Conservation (phyloP, 768 basidiomycete species). For the Amanita subjunquillea region DNA sequence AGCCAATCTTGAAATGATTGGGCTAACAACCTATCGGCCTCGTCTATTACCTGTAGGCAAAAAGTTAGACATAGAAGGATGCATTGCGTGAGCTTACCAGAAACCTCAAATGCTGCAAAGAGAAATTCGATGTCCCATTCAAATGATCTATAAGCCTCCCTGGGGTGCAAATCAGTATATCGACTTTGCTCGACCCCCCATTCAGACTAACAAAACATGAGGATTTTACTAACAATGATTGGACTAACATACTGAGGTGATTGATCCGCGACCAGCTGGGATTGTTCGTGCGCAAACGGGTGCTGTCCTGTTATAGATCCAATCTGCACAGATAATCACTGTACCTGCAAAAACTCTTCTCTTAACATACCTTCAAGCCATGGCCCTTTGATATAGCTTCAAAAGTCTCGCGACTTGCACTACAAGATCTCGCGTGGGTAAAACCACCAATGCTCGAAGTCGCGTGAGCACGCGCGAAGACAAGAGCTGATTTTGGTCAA, state of each 20-base stretch:
- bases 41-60: conserved; percentile 75
- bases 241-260: conserved; percentile 33
- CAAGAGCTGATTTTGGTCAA: conserved; percentile 42
- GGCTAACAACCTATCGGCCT: conserved; percentile 91
- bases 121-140: conserved; percentile 79
- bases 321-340: conserved; percentile 26
- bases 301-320: conserved; percentile 90
- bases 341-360: not conserved
- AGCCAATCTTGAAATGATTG: conserved; percentile 98
- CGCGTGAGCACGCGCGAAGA: conserved; percentile 69
- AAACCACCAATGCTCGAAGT: conserved; percentile 77
- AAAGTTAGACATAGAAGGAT: not conserved
- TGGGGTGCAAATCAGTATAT: conserved; percentile 92
- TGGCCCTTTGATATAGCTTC: conserved; percentile 79
- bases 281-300: conserved; percentile 87
- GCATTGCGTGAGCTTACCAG: conserved; percentile 41
- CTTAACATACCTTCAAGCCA: conserved; percentile 59
- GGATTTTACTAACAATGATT: not conserved
- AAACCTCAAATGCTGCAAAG: conserved; percentile 91
- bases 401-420: conserved; percentile 89
- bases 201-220: conserved; percentile 36
- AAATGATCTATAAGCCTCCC: conserved; percentile 94
- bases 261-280: conserved; percentile 59
- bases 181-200: conserved; percentile 87
- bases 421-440: conserved; percentile 93